Percentiles rank a stretch among this genome's conserved stretches.
These are phyloP conservation scores for Russula sp. DNA, from an alignment of 768 basidiomycete genomes.

Conservation along the genomic window DNA sequence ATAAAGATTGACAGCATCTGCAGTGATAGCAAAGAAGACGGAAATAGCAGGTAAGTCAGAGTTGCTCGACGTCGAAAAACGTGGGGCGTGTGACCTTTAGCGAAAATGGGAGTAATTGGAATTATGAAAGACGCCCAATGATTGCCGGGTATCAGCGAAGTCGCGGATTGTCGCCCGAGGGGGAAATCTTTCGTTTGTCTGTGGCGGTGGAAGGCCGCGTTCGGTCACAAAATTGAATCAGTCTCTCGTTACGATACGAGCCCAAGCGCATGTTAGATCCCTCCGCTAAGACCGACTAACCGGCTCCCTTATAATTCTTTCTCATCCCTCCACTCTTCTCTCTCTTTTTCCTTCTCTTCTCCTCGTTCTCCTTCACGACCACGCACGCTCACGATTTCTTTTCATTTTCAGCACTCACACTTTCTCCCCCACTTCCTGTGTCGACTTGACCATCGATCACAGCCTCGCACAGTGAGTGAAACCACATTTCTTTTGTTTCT, in stretches of 20 bases:
- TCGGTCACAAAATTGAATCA: constrained; percentile 11
- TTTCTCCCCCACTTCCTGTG: neutral
- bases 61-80: constrained; percentile 35
- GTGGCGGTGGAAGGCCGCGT: constrained; percentile 9
- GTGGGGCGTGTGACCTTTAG: constrained; percentile 37
- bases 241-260: constrained; percentile 2
- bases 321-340: constrained; percentile 25
- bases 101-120: constrained; percentile 15
- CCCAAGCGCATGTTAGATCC: neutral
- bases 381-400: constrained; percentile 25
- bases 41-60: constrained; percentile 24
- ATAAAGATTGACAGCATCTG: neutral
- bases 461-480: constrained; percentile 28
- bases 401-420: constrained; percentile 16
- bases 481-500: constrained; percentile 23
- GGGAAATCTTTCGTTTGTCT: neutral
- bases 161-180: constrained; percentile 9
- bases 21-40: constrained; percentile 1
- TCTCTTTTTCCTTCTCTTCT: constrained; percentile 25
- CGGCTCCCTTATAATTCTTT: constrained; percentile 34
- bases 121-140: constrained; percentile 11
- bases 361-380: constrained; percentile 35
- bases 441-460: constrained; percentile 19
- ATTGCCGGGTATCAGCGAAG: constrained; percentile 19
- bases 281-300: constrained; percentile 7